phyloP scores from a whole-genome alignment of 768 basidiomycete genomes.

The Hypholoma sublateritium region DNA sequence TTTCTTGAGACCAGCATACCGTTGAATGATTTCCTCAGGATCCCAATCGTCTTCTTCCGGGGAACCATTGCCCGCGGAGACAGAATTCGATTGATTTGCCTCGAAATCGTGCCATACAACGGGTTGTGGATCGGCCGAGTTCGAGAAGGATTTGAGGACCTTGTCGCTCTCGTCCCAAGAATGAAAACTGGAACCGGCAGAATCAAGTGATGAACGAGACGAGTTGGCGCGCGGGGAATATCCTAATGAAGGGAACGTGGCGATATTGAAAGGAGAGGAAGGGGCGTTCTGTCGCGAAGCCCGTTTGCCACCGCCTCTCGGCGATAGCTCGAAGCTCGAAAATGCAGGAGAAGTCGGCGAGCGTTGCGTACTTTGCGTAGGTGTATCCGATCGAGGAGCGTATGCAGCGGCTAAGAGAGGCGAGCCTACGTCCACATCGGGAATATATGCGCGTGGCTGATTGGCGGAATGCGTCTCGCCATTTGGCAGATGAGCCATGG shows the following conservation, averaged over 20 bases:
- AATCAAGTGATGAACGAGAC: constrained; percentile 78
- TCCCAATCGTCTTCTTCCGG: constrained; percentile 56
- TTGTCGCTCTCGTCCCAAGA: constrained; percentile 71
- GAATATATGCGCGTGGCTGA: constrained; percentile 39
- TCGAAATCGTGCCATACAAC: constrained; percentile 67
- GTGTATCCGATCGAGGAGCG: constrained; percentile 60
- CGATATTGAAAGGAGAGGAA: constrained; percentile 51
- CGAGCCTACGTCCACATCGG: constrained; percentile 50
- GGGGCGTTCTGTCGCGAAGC: constrained; percentile 56
- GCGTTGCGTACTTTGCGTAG: constrained; percentile 56
- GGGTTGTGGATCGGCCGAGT: constrained; percentile 43
- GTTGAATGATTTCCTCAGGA: constrained; percentile 65
- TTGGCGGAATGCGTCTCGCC: constrained; percentile 37
- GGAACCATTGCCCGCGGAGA: constrained; percentile 45
- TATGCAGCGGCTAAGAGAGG: constrained; percentile 40
- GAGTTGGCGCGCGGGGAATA: constrained; percentile 73
- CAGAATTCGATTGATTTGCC: constrained; percentile 46
- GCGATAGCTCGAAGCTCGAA: constrained; percentile 37
- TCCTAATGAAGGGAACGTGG: constrained; percentile 56
- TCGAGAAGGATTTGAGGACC: constrained; percentile 52
- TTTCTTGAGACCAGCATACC: constrained; percentile 68
- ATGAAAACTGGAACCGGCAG: constrained; percentile 83
- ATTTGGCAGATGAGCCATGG: constrained; percentile 21
- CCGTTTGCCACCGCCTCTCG: constrained; percentile 41
- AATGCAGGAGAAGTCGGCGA: constrained; percentile 56